These are phyloP conservation scores for Blastobotrys mokoenaii DNA, from an alignment of 805 yeast genomes.

Conservation along the genomic window DNA sequence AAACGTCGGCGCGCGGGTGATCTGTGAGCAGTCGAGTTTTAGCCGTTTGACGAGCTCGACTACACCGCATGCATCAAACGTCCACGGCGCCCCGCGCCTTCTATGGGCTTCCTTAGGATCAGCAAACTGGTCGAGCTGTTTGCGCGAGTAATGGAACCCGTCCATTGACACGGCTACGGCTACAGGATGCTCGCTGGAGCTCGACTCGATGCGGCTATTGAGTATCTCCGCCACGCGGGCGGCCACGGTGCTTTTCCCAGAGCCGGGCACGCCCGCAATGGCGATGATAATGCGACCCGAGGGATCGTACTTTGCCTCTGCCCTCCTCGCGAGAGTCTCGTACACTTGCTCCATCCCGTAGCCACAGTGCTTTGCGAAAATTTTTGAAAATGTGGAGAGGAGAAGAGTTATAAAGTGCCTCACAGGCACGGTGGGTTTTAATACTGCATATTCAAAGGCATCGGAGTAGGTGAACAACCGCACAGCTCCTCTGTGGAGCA, in stretches of 20 bases:
- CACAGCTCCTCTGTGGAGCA: too few relatives aligned
- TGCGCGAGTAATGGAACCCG: constrained; percentile 61
- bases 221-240: constrained; percentile 35
- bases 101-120: constrained; percentile 50
- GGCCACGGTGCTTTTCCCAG: constrained; percentile 73
- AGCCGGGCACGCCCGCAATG: constrained; percentile 74
- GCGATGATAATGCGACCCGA: constrained; percentile 42
- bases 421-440: too few relatives aligned
- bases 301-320: neutral
- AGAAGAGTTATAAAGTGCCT: too few relatives aligned
- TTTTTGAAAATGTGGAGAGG: too few relatives aligned
- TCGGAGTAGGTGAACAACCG: too few relatives aligned
- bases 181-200: constrained; percentile 8
- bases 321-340: neutral
- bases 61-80: constrained; percentile 59
- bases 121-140: constrained; percentile 38
- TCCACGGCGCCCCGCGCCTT: constrained; percentile 78
- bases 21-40: constrained; percentile 8
- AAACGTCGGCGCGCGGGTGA: constrained; percentile 49
- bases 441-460: too few relatives aligned
- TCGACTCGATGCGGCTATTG: constrained; percentile 19
- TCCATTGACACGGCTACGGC: constrained; percentile 54
- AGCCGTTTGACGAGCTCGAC: constrained; percentile 30
- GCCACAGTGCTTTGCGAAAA: neutral
- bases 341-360: constrained; percentile 1